These are phyloP conservation scores for Teratosphaeria gauchensis DNA, from an alignment of 2,329 filamentous ascomycete genomes.

Conservation along the genomic window DNA sequence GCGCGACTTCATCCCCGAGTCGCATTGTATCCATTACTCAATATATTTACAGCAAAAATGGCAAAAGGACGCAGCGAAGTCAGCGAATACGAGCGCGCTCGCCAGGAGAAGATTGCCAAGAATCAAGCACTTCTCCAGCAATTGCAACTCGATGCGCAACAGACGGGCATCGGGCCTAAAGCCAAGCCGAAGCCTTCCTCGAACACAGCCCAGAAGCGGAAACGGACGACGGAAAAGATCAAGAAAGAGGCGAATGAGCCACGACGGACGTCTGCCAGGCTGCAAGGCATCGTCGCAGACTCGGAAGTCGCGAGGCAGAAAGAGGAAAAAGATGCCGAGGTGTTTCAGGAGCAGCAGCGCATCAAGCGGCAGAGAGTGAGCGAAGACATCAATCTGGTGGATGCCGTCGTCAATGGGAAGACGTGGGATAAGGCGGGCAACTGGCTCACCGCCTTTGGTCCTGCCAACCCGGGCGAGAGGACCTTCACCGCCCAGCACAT, in stretches of 20 bases:
- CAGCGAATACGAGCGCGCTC: slow-evolving; percentile 78
- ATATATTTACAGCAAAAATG: slow-evolving; percentile 4
- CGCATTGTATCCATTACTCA: too few relatives aligned
- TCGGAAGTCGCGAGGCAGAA: slow-evolving; percentile 60
- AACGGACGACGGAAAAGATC: slow-evolving; percentile 34
- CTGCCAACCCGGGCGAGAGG: slow-evolving; percentile 67
- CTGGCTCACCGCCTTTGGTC: slow-evolving; percentile 58
- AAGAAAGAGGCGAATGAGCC: slow-evolving; percentile 49
- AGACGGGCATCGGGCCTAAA: slow-evolving; percentile 57
- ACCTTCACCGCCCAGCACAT: slow-evolving; percentile 84
- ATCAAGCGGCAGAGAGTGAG: slow-evolving; percentile 56
- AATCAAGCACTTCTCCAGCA: slow-evolving; percentile 76
- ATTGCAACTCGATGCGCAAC: slow-evolving; percentile 56
- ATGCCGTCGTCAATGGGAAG: slow-evolving; percentile 71
- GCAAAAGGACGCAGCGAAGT: slow-evolving; percentile 36
- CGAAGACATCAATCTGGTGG: slow-evolving; percentile 60
- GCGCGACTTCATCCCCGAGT: not conserved
- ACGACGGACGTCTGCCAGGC: slow-evolving; percentile 51
- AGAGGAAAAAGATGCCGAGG: slow-evolving; percentile 53
- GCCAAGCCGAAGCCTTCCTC: slow-evolving; percentile 42
- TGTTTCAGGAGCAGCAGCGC: slow-evolving; percentile 46
- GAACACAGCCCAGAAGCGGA: slow-evolving; percentile 30
- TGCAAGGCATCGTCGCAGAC: slow-evolving; percentile 55
- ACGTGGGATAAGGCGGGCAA: slow-evolving; percentile 57
- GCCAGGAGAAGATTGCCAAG: slow-evolving; percentile 76